These are phyloP conservation scores for Emericellopsis cladophorae DNA, from an alignment of 2,329 filamentous ascomycete genomes.

Conservation along the genomic window DNA sequence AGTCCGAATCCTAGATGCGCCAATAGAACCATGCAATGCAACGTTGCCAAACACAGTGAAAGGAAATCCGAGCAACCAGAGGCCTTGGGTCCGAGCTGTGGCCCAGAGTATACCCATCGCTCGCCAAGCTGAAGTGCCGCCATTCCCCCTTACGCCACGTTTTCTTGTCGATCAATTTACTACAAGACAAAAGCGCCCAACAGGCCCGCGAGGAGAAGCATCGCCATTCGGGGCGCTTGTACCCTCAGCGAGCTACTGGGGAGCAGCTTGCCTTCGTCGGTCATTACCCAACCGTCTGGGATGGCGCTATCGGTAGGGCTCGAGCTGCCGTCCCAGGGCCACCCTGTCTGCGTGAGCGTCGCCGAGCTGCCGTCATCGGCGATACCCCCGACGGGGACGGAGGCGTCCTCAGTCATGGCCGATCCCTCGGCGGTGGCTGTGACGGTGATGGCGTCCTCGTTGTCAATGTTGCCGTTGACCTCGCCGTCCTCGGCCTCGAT, in stretches of 20 bases:
- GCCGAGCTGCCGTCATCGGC: conserved; percentile 40
- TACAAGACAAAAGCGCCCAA: not conserved
- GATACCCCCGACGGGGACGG: conserved; percentile 59
- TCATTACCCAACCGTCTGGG: conserved; percentile 73
- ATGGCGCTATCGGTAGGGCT: conserved; percentile 43
- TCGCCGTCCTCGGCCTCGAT: conserved; percentile 71
- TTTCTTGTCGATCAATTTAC: no score
- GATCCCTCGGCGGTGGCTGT: conserved; percentile 49
- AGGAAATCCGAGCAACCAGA: no score
- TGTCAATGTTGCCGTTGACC: conserved; percentile 56
- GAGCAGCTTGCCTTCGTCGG: conserved; percentile 64
- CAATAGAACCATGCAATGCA: not conserved
- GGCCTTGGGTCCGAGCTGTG: no score
- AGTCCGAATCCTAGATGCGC: no score
- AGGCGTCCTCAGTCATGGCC: conserved; percentile 46
- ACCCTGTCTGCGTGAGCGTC: conserved; percentile 45
- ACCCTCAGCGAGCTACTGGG: conserved; percentile 23
- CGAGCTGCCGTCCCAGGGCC: conserved; percentile 53
- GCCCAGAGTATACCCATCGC: no score
- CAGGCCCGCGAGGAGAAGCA: not conserved
- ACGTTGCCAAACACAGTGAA: not conserved
- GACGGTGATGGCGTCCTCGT: conserved; percentile 34
- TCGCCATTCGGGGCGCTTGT: not conserved
- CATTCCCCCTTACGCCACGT: no score
- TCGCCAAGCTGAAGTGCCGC: no score